phyloP scores from a whole-genome alignment of 2,329 filamentous ascomycete species.

The Xylaria digitata region DNA sequence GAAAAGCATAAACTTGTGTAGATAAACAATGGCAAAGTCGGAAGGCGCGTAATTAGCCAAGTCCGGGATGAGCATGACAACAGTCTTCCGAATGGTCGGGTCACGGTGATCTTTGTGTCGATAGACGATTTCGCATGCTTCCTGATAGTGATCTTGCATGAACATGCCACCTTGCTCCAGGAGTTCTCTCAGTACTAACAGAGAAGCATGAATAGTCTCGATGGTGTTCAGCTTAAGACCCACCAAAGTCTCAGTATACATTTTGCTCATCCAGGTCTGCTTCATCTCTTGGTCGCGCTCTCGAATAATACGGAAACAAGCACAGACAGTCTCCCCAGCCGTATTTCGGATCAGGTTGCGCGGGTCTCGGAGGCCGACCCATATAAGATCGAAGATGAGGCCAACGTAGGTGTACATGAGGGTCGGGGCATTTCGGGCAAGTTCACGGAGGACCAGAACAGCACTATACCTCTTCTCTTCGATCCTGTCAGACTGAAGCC shows the following conservation, averaged over 20 bases:
- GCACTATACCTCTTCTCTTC: conserved; percentile 95
- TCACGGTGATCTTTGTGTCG: conserved; percentile 95
- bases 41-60: conserved; percentile 91
- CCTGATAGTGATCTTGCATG: conserved; percentile 94
- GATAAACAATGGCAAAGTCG: conserved; percentile 86
- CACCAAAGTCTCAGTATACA: conserved; percentile 84
- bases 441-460: conserved; percentile 88
- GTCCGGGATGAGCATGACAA: conserved; percentile 90
- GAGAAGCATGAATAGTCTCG: conserved; percentile 92
- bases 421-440: conserved; percentile 92
- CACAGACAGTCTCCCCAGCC: conserved; percentile 91
- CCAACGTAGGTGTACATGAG: conserved; percentile 95
- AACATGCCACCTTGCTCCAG: conserved; percentile 98
- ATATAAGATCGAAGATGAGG: conserved; percentile 95
- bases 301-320: conserved; percentile 95
- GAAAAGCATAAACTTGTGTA: conserved; percentile 98
- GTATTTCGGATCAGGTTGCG: conserved; percentile 93
- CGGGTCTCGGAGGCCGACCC: conserved; percentile 90
- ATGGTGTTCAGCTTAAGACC: conserved; percentile 84
- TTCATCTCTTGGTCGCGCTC: conserved; percentile 91
- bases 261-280: conserved; percentile 87
- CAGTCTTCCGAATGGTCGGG: conserved; percentile 84
- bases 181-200: conserved; percentile 91
- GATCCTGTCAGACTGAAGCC: conserved; percentile 93
- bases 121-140: conserved; percentile 91